Evolutionary conservation across 2,329 filamentous ascomycete genomes (phyloP).

Genomic region (Rhexocercosporidium sp.): DNA sequence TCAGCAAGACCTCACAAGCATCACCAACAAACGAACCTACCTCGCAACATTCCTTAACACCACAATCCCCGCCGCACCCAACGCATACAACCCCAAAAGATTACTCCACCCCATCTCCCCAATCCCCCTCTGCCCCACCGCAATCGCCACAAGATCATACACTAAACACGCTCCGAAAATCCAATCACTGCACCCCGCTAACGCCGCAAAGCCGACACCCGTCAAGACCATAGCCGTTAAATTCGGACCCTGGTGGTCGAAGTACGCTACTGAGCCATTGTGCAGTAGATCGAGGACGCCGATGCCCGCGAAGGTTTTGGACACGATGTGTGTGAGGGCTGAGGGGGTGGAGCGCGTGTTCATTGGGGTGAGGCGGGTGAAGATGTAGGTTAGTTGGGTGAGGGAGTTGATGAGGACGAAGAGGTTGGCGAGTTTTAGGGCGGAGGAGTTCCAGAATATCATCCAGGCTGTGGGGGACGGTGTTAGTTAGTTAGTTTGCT

Average conservation of each 20-base stretch:
- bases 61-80: conserved; percentile 58
- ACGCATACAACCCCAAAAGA: conserved; percentile 56
- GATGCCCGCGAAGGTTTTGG: conserved; percentile 65
- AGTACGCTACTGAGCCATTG: conserved; percentile 62
- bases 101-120: conserved; percentile 53
- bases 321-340: conserved; percentile 61
- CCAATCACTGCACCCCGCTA: conserved; percentile 59
- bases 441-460: conserved; percentile 63
- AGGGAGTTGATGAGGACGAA: conserved; percentile 62
- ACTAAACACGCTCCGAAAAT: conserved; percentile 64
- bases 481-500: too few relatives aligned
- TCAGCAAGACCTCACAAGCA: conserved; percentile 20
- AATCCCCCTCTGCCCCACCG: conserved; percentile 56
- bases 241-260: conserved; percentile 52
- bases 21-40: conserved; percentile 45
- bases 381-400: conserved; percentile 59
- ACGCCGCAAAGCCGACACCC: conserved; percentile 56
- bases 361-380: conserved; percentile 53
- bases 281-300: conserved; percentile 64
- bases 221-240: conserved; percentile 56
- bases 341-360: conserved; percentile 54
- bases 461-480: too few relatives aligned
- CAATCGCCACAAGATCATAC: conserved; percentile 60
- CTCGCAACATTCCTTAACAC: conserved; percentile 55
- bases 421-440: conserved; percentile 56